These are phyloP conservation scores for Nicotiana sylvestris DNA, from an alignment of 257 asterid genomes.

Conservation along the genomic window DNA sequence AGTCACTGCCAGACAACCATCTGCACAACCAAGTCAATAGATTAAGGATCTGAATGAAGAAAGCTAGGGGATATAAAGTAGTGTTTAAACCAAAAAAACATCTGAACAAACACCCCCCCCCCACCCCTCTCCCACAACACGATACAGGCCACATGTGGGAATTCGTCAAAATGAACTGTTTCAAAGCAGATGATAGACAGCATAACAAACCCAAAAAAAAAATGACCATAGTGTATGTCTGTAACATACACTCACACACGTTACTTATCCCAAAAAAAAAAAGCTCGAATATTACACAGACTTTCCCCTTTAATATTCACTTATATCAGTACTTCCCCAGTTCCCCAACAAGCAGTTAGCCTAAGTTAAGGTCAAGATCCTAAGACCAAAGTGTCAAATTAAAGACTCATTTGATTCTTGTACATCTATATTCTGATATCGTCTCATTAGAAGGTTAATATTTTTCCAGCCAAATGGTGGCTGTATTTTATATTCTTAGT, in stretches of 20 bases:
- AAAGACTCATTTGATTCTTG: too few species aligned
- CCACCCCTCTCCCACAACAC: neutral
- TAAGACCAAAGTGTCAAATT: too few species aligned
- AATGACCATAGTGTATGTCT: too few species aligned
- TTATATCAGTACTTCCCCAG: neutral
- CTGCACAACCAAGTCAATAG: conserved; percentile 38
- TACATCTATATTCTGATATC: too few species aligned
- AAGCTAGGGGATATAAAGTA: neutral
- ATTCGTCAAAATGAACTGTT: neutral
- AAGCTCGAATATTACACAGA: too few species aligned
- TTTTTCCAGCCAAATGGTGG: too few species aligned
- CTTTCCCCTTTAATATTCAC: too few species aligned
- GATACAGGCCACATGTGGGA: neutral
- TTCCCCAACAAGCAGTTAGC: neutral
- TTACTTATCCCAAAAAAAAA: too few species aligned
- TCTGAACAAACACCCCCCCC: neutral
- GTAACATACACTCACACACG: too few species aligned
- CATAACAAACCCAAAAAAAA: neutral
- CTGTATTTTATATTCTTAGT: too few species aligned
- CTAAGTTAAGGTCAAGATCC: neutral
- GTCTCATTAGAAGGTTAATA: too few species aligned
- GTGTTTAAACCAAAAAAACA: neutral
- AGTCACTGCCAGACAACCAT: conserved; percentile 85
- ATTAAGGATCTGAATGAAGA: conserved; percentile 7
- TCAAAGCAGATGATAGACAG: neutral